These are phyloP conservation scores for Candida neerlandica DNA, from an alignment of 1,139 yeast genomes.

Conservation along the genomic window DNA sequence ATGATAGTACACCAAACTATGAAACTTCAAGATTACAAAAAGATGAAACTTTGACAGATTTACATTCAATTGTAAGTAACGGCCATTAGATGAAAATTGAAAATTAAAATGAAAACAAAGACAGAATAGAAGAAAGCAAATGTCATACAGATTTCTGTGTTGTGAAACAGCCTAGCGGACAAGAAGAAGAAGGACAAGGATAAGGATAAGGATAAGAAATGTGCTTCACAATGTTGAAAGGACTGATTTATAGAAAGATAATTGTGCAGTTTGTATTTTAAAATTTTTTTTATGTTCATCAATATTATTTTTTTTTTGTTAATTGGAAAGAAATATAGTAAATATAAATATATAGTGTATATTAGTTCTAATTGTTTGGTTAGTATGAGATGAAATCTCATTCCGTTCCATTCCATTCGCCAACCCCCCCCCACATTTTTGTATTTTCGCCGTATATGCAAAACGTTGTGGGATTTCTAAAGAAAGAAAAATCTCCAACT, in stretches of 20 bases:
- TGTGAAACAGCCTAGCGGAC: not conserved
- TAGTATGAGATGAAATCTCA: too few relatives aligned
- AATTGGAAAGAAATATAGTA: not conserved
- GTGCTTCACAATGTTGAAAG: not conserved
- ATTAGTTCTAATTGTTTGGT: not conserved
- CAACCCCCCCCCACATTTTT: too few relatives aligned
- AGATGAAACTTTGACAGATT: conserved; percentile 57
- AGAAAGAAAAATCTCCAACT: too few relatives aligned
- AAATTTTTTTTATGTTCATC: not conserved
- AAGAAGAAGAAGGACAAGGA: not conserved
- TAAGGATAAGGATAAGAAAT: not conserved
- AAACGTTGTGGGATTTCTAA: too few relatives aligned
- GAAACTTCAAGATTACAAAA: conserved; percentile 23
- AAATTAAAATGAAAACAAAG: too few relatives aligned
- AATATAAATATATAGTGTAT: not conserved
- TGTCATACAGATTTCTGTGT: not conserved
- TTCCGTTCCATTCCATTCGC: too few relatives aligned
- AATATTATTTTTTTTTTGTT: not conserved
- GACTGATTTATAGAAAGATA: not conserved
- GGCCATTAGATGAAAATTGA: not conserved
- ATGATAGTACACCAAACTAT: conserved; percentile 9
- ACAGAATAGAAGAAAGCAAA: not conserved
- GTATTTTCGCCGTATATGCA: too few relatives aligned
- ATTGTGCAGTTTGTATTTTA: conserved; percentile 1
- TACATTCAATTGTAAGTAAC: conserved; percentile 43